phyloP scores from a whole-genome alignment of 768 basidiomycete genomes.

The Pisolithus albus region DNA sequence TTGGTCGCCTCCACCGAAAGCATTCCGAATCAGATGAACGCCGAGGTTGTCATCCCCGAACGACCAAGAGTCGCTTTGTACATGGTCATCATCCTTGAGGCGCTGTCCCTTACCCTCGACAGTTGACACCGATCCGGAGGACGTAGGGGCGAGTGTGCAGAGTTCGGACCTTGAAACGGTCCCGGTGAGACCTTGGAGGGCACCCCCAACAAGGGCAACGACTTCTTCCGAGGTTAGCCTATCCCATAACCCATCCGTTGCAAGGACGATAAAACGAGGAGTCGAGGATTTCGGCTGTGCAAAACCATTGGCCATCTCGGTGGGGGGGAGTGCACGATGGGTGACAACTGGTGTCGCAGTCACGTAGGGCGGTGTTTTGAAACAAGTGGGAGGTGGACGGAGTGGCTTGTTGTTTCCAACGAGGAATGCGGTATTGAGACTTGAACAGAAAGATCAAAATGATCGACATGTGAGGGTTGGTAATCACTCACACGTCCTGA shows the following conservation, averaged over 20 bases:
- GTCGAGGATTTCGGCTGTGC: slow-evolving; percentile 20
- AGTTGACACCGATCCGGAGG: slow-evolving; percentile 39
- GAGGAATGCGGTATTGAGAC: slow-evolving; percentile 61
- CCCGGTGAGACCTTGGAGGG: slow-evolving; percentile 67
- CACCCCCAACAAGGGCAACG: slow-evolving; percentile 78
- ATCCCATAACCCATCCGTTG: slow-evolving; percentile 83
- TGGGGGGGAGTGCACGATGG: slow-evolving; percentile 60
- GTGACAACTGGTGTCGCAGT: slow-evolving; percentile 78
- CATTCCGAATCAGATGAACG: slow-evolving; percentile 83
- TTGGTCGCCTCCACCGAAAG: slow-evolving; percentile 80
- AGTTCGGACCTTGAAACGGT: slow-evolving; percentile 53
- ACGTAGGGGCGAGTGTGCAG: slow-evolving; percentile 47
- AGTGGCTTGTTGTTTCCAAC: slow-evolving; percentile 53
- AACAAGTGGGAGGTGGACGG: slow-evolving; percentile 51
- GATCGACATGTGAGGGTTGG: neutral
- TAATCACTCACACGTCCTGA: slow-evolving; percentile 55
- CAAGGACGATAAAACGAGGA: slow-evolving; percentile 77
- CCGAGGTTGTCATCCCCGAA: slow-evolving; percentile 76
- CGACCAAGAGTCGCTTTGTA: slow-evolving; percentile 53
- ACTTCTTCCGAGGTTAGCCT: slow-evolving; percentile 75
- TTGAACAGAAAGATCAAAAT: slow-evolving; percentile 15
- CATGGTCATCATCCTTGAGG: slow-evolving; percentile 4
- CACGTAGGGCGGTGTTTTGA: slow-evolving; percentile 92
- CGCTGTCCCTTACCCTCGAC: slow-evolving; percentile 58
- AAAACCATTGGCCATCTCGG: slow-evolving; percentile 19